Conservation (phyloP, 805 yeast species). For the Saturnispora serradocipensis region DNA sequence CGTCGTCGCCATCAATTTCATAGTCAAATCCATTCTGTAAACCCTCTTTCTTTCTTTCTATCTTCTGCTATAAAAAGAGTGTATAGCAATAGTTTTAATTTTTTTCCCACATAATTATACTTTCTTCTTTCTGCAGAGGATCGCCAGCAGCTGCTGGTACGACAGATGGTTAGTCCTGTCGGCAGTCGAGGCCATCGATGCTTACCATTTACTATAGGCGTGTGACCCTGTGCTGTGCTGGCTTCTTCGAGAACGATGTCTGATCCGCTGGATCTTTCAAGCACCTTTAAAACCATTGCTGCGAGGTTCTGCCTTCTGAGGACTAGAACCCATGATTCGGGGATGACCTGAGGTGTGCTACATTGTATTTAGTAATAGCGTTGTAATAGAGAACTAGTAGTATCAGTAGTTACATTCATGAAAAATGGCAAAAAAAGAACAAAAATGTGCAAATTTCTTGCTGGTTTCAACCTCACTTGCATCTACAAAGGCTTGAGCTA, state of each 20-base stretch:
- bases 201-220: neutral
- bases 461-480: neutral
- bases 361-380: conserved; percentile 29
- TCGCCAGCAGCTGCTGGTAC: neutral
- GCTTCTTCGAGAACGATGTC: neutral
- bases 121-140: neutral
- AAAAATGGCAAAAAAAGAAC: too few relatives aligned
- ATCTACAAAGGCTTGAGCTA: neutral
- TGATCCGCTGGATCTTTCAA: neutral
- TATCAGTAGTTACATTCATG: neutral
- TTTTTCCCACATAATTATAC: neutral
- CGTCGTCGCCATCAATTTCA: conserved; percentile 83
- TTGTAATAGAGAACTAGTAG: neutral
- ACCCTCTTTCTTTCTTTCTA: neutral
- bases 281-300: conserved; percentile 95
- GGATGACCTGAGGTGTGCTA: conserved; percentile 90
- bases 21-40: conserved; percentile 34
- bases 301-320: conserved; percentile 72
- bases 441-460: too few relatives aligned
- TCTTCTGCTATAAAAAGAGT: neutral
- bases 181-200: neutral
- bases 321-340: conserved; percentile 71
- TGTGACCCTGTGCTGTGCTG: neutral
- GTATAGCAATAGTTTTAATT: neutral
- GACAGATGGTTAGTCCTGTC: neutral